Base-by-base conservation (phyloP, 495 filamentous ascomycete species). In the Pyrenula massariospora region DNA sequence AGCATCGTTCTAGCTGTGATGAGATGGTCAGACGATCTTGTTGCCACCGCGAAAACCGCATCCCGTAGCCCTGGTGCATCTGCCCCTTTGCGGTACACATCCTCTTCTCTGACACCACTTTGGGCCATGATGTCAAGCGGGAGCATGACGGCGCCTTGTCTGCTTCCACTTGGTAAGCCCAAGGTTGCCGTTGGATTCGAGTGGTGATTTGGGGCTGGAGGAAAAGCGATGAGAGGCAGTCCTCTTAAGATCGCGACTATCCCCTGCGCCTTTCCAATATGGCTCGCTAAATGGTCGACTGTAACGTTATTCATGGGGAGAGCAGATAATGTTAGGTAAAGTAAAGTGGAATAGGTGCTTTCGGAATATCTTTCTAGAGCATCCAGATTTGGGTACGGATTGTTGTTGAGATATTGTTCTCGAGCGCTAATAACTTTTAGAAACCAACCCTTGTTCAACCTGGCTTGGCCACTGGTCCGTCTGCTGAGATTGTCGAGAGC, bases 1-100 rank as follows among this genome's bases (percentile, higher is more conserved):
- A 96, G 65, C 93, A 97, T 94, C 67, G 93, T 88, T 58, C 92
- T 75, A 15, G 86, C 92, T 0, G 93, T 97, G 58, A 96, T 95
- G 52, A 97, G 70, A 68, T 98, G 93, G 71, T 98, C 93, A 66
- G 88, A 91, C 3, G 93, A 93, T 25, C 90, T 79, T 0, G 93
- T 97, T 0, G 93, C 93, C 21, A 97, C 90, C 20, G 80, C 76
- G 63, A 97, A 96, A 2, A 98, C 84, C 1, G 91, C 92, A 70
- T 96, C 93, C 36, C 84, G 80, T 10, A 96, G 71, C 0, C 90
- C 91, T 12, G 80, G 72, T 0, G 93, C 92, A 5, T 82, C 74
- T 0, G 85, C 77, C 0, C 90, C 92, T n/a, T 80, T 73, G 2
- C 91, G 80, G 53, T 94, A 83, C 0, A 98, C 84, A 49, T 95